Percentiles rank a stretch among this genome's conserved stretches.
Conservation (phyloP, 176 grass and related monocot genomes). For the Miscanthus lutarioriparius region DNA sequence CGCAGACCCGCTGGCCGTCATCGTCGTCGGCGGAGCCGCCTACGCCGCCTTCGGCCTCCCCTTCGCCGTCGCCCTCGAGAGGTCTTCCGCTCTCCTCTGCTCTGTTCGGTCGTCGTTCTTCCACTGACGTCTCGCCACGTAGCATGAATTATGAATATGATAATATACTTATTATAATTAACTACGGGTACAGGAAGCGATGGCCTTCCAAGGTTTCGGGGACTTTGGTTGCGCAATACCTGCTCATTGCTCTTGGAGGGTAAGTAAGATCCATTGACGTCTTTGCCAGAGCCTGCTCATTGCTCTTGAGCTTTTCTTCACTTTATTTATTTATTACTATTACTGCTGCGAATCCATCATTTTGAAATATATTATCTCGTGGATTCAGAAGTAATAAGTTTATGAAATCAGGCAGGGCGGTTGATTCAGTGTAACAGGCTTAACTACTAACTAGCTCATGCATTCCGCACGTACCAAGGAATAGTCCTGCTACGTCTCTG, state of each 20-base stretch:
- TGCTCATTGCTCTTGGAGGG: slow-evolving; percentile 59
- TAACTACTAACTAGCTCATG: not conserved
- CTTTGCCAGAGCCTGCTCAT: no score
- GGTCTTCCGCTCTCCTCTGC: not conserved
- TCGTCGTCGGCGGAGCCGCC: slow-evolving; percentile 27
- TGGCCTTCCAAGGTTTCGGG: slow-evolving; percentile 53
- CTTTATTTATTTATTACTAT: no score
- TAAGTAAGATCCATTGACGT: slow-evolving; percentile 1
- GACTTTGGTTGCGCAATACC: slow-evolving; percentile 38
- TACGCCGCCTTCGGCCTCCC: slow-evolving; percentile 50
- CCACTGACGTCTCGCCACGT: not conserved
- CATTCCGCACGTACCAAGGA: no score
- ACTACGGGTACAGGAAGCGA: slow-evolving; percentile 48
- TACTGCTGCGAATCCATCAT: no score
- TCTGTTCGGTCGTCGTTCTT: not conserved
- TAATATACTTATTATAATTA: not conserved
- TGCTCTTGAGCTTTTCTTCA: no score
- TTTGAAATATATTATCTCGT: no score
- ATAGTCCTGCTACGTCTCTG: no score
- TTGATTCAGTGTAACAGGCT: not conserved
- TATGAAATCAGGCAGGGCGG: no score
- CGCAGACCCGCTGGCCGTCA: slow-evolving; percentile 43
- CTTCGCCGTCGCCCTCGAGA: slow-evolving; percentile 54
- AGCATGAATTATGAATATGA: not conserved
- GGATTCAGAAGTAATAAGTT: no score